Base-by-base conservation (phyloP, 2,329 filamentous ascomycete genomes). In the Anthostomella pinea region DNA sequence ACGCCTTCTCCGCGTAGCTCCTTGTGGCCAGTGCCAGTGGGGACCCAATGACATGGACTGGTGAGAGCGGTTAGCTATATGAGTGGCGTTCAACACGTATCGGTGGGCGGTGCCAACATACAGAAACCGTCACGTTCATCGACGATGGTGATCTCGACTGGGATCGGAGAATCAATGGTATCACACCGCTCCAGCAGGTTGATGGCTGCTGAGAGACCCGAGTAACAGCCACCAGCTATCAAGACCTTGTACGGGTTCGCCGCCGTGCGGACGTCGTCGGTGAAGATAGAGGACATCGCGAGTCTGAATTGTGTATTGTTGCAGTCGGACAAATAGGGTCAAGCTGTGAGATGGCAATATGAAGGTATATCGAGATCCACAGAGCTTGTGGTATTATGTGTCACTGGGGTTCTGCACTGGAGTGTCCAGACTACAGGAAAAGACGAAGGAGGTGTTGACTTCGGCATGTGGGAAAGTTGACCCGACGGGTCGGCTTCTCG, bases 121-220 rank as follows among this genome's bases (percentile, higher is more conserved):
- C 85, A 89, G 59, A 80, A 89, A n/a, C 86, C 86, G 67, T 90
- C 85, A n/a, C 83, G 70, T 60, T 89, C 83, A 52, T 90, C 85
- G 16, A 87, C 79, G 15, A 90, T 73, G 15, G 83, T 88, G 33
- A 90, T 80, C 23, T 87, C 74, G 10, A 87, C 62, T 1, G 77
- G 70, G 28, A 83, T 67, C 16, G 66, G 68, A 28, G 68, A 65
- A 14, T 67, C 56, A 19, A 46, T 70, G 49, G 54, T 72, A 63
- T 75, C 68, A 41, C 75, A 76, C 22, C 85, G 68, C 54, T 87
- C 82, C 14, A 83, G 63, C 6, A 90, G 69, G 54, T 85, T 84
- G 49, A 85, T 63, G 5, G 79, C 75, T 1, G 77, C 72, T 9
- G 81, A 75, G 5, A 89, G 70, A 21, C 85, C 85, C n/a, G 72